Percentiles rank a stretch among this genome's conserved stretches.
Evolutionary conservation across 1,284 basidiomycete species (phyloP).

Genomic region (Papiliotrema nemorosa): DNA sequence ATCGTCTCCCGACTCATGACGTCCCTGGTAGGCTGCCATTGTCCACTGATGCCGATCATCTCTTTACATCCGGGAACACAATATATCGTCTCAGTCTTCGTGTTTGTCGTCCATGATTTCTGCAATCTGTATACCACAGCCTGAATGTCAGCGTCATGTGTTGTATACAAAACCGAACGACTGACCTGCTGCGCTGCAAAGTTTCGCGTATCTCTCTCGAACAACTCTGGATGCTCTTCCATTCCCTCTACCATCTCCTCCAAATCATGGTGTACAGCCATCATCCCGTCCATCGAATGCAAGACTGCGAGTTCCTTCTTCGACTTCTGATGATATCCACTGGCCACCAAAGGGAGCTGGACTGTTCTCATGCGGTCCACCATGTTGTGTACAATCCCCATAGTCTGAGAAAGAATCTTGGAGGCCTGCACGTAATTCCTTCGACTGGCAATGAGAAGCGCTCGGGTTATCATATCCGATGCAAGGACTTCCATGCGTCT

Average conservation of each 20-base stretch:
- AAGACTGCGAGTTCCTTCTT: slow-evolving; percentile 56
- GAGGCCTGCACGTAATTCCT: slow-evolving; percentile 81
- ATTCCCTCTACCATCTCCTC: slow-evolving; percentile 77
- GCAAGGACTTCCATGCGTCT: slow-evolving; percentile 88
- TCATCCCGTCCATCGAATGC: slow-evolving; percentile 68
- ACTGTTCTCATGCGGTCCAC: slow-evolving; percentile 61
- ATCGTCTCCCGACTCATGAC: too few relatives aligned
- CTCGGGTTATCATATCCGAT: slow-evolving; percentile 90
- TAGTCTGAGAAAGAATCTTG: slow-evolving; percentile 82
- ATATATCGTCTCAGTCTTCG: slow-evolving; percentile 79
- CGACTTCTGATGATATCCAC: neutral
- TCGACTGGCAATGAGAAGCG: slow-evolving; percentile 79
- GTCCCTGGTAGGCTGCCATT: too few relatives aligned
- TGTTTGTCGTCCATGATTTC: slow-evolving; percentile 83
- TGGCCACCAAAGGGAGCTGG: neutral
- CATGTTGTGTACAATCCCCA: slow-evolving; percentile 76
- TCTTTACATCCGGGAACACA: slow-evolving; percentile 58
- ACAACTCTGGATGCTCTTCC: slow-evolving; percentile 82
- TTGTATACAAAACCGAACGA: slow-evolving; percentile 8
- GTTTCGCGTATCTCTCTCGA: slow-evolving; percentile 83
- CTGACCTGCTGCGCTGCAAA: slow-evolving; percentile 87
- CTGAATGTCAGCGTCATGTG: slow-evolving; percentile 50
- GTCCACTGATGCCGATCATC: slow-evolving; percentile 31
- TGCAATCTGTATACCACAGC: slow-evolving; percentile 90
- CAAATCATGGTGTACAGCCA: slow-evolving; percentile 77